Percentiles rank a stretch among this genome's conserved stretches.
These are phyloP conservation scores for Suillus alpinus DNA, from an alignment of 768 basidiomycete species.

Conservation along the genomic window DNA sequence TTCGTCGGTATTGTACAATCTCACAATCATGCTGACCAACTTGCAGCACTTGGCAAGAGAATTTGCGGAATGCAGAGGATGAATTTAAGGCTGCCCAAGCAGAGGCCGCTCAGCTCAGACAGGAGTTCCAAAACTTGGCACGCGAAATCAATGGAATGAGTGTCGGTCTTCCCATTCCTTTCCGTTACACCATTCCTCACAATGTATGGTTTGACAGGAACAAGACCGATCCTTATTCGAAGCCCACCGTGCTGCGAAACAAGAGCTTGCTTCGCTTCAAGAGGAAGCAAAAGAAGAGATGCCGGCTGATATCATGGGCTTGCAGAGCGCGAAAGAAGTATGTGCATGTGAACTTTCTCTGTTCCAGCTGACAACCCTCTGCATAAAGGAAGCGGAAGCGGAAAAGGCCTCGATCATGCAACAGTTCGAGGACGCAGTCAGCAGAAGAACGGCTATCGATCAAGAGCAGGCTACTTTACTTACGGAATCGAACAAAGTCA, in stretches of 20 bases:
- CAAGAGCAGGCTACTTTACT: constrained; percentile 42
- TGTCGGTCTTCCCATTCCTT: constrained; percentile 24
- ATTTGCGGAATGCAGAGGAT: constrained; percentile 37
- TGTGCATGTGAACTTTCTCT: constrained; percentile 13
- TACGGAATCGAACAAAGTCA: constrained; percentile 43
- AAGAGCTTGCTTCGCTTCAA: constrained; percentile 40
- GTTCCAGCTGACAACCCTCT: constrained; percentile 5
- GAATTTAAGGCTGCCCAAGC: constrained; percentile 31
- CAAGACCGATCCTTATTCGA: constrained; percentile 22
- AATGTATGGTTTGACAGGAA: constrained; percentile 9
- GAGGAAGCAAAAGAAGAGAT: constrained; percentile 67
- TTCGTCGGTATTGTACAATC: constrained; percentile 24
- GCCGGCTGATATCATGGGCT: constrained; percentile 57
- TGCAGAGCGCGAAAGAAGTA: constrained; percentile 56
- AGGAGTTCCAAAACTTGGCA: constrained; percentile 28
- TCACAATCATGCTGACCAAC: neutral
- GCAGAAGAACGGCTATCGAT: constrained; percentile 48
- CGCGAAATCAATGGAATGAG: constrained; percentile 30
- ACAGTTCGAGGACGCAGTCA: constrained; percentile 49
- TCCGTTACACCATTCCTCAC: neutral
- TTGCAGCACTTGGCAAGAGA: constrained; percentile 44
- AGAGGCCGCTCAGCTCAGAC: constrained; percentile 26
- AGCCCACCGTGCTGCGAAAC: constrained; percentile 32
- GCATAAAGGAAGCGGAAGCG: constrained; percentile 47
- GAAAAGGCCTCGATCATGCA: constrained; percentile 46